Percentiles rank a stretch among this genome's conserved stretches.
phyloP scores from a whole-genome alignment of 306 rosid species.

The Castanospermum australe region DNA sequence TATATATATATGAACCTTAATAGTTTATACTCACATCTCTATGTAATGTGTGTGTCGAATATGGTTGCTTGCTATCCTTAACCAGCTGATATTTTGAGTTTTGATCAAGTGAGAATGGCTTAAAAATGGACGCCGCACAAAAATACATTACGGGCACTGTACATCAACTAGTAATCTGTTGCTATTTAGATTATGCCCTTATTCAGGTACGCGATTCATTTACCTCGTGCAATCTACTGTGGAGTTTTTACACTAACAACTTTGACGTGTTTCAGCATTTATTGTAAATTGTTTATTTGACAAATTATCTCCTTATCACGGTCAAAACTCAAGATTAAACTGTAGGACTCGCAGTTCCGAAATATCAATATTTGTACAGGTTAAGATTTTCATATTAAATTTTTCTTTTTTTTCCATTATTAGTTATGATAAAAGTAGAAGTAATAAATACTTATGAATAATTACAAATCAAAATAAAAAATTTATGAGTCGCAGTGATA shows the following conservation, averaged over 20 bases:
- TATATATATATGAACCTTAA: not conserved
- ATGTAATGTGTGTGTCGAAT: too few relatives aligned
- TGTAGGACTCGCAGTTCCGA: not conserved
- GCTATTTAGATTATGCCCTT: not conserved
- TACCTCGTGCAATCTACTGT: not conserved
- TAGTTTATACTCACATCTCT: not conserved
- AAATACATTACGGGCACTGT: too few relatives aligned
- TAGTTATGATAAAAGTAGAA: not conserved
- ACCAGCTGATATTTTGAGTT: too few relatives aligned
- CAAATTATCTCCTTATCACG: too few relatives aligned
- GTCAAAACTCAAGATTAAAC: not conserved
- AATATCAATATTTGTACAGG: not conserved
- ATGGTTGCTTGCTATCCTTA: too few relatives aligned
- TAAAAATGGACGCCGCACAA: too few relatives aligned
- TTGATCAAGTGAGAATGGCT: too few relatives aligned
- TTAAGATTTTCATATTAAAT: not conserved
- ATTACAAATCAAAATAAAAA: not conserved
- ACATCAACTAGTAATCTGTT: too few relatives aligned
- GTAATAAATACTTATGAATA: not conserved
- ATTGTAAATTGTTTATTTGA: not conserved
- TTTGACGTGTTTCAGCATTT: not conserved
- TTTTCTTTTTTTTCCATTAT: not conserved
- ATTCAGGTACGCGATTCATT: not conserved
- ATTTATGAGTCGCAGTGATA: not conserved
- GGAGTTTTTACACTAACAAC: not conserved